These are phyloP conservation scores for Aspergillus quadricinctus DNA, from an alignment of 2,329 filamentous ascomycete species.

Conservation along the genomic window DNA sequence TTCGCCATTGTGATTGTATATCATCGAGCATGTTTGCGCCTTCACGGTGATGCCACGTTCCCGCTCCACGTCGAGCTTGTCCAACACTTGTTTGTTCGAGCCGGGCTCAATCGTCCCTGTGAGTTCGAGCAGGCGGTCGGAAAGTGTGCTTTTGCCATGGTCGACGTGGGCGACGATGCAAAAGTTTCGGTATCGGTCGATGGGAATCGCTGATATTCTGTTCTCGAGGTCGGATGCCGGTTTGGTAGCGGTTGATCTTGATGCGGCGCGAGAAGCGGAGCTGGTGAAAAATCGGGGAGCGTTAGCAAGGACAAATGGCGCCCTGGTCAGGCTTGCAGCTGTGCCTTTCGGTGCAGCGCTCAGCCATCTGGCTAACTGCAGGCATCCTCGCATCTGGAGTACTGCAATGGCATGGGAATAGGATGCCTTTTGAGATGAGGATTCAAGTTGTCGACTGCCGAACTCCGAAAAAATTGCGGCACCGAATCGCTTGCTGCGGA, in stretches of 20 bases:
- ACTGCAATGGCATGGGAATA: slow-evolving; percentile 31
- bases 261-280: slow-evolving; percentile 21
- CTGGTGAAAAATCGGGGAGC: slow-evolving; percentile 28
- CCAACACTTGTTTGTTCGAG: slow-evolving; percentile 88
- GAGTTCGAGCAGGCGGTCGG: slow-evolving; percentile 84
- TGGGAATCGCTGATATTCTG: slow-evolving; percentile 49
- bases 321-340: slow-evolving; percentile 26
- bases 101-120: slow-evolving; percentile 88
- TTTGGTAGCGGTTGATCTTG: slow-evolving; percentile 20
- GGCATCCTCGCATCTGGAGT: slow-evolving; percentile 45
- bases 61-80: slow-evolving; percentile 94
- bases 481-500: slow-evolving; percentile 28
- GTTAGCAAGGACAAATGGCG: slow-evolving; percentile 21
- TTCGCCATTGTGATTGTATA: slow-evolving; percentile 78
- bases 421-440: slow-evolving; percentile 1
- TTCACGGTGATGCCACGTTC: slow-evolving; percentile 98
- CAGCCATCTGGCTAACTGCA: slow-evolving; percentile 45
- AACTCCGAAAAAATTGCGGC: slow-evolving; percentile 11
- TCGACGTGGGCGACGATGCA: slow-evolving; percentile 99
- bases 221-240: slow-evolving; percentile 52
- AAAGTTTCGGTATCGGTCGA: slow-evolving; percentile 72
- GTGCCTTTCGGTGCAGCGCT: slow-evolving; percentile 35
- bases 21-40: slow-evolving; percentile 97
- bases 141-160: slow-evolving; percentile 95
- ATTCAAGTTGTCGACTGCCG: neutral